Evolutionary conservation across 441 rosid species (phyloP), one percentile per base, ranked within the genome.

Genomic region (Pelargonium myrrhifolium): DNA sequence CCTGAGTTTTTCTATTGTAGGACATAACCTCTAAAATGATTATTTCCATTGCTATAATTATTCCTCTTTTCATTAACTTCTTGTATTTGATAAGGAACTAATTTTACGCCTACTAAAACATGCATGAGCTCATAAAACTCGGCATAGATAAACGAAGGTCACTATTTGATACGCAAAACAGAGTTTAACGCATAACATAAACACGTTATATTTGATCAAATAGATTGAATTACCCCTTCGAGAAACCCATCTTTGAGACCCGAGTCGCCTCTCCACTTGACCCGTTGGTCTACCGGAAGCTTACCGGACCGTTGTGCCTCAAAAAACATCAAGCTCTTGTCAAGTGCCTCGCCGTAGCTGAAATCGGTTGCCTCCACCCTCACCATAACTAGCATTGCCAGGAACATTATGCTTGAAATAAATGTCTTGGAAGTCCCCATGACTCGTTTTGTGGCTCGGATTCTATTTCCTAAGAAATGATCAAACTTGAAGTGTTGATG

Each of bases 241-340:
- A 69, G 78, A 63, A 75, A 81, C 8, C 94, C 96, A n/a, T 93
- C 98, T 42, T 72, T 77, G 51, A 93, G 91, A 62, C 79, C 91
- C 0, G 97, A 93, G 68, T 89, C 74, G 28, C 86, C 79, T 0
- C 94, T 85, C 98, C 98, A 93, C 62, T 83, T 82, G 72, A 87
- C 92, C 22, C 88, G 76, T 65, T 75, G 90, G 56, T 72, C 61
- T 0, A 74, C 18, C 6, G 86, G 94, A 1, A 93, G 80, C 53
- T 79, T 83, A 56, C 97, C 97, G 0, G 96, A 90, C 72, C 97
- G 77, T 77, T 90, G 93, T 6, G 97, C 89, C 78, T 93, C 94
- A 22, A 87, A 81, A 74, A 90, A 93, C 84, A 85, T 20, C 31
- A 89, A 79, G 28, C 87, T 89, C 76, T 84, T 89, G 62, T 82